phyloP scores from a whole-genome alignment of 768 basidiomycete genomes.

The Pleurotus tuoliensis region DNA sequence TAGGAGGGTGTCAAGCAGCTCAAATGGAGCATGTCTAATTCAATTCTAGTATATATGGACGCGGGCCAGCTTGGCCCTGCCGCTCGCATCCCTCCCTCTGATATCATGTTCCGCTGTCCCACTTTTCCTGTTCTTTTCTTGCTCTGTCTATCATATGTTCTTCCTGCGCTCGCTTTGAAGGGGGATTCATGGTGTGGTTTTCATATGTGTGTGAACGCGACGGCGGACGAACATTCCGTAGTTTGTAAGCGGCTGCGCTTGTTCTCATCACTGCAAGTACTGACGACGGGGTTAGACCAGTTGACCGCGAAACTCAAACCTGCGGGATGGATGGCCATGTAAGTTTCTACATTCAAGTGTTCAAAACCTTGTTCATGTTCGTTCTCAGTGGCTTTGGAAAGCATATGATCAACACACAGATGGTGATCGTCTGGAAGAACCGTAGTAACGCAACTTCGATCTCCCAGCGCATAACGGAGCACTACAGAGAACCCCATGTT shows the following conservation, averaged over 20 bases:
- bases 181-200: constrained; percentile 41
- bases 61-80: neutral
- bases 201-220: constrained; percentile 46
- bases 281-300: constrained; percentile 31
- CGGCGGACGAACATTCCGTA: constrained; percentile 34
- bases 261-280: neutral
- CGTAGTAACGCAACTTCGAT: constrained; percentile 51
- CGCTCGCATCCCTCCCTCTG: neutral
- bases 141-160: constrained; percentile 10
- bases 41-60: neutral
- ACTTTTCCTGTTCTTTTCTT: neutral
- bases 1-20: constrained; percentile 1
- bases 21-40: constrained; percentile 3
- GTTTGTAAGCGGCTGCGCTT: constrained; percentile 32
- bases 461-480: constrained; percentile 51
- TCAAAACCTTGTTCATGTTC: neutral
- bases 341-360: constrained; percentile 10
- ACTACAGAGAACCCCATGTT: constrained; percentile 43
- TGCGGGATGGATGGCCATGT: constrained; percentile 57
- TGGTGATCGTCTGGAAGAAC: constrained; percentile 54
- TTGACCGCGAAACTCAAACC: constrained; percentile 32
- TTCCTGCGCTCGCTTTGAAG: constrained; percentile 25
- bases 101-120: constrained; percentile 3
- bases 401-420: constrained; percentile 45
- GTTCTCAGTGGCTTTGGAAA: constrained; percentile 44